Base-by-base conservation (phyloP, 169 alveolate genomes). In the Eimeria necatrix region DNA sequence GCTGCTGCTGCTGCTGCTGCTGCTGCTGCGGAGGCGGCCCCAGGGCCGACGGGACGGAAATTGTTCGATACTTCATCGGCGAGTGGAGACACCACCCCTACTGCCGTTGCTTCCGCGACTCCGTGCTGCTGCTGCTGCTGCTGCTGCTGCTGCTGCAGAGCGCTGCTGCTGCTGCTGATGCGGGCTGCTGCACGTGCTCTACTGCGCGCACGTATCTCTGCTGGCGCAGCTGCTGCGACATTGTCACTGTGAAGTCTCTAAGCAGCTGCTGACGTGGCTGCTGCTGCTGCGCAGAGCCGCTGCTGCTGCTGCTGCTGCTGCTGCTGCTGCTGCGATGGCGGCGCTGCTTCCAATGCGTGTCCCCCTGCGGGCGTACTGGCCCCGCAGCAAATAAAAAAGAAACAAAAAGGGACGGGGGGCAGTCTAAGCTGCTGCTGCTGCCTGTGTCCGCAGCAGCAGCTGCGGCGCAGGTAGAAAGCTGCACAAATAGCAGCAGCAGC, bases 1-100 rank as follows among this genome's bases (percentile, higher is more conserved):
- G 60, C 24, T 41, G 84, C 53, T 24, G 84, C 84, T 73, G 84
- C n/a, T 73, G 84, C 84, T 73, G 84, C 84, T 24, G 84, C 84
- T 24, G 84, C 84, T 10, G 84, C 84, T 73, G 84, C 84, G n/a
- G 84, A 49, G 4, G 84, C 20, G 59, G 18, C 84, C 51, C 84
- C 84, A 46, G 4, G 6, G 60, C 59, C 6, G 84, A n/a, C 84
- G 46, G 8, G 4, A 49, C 84, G 26, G 9, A 46, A 1, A 73
- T n/a, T 10, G 32, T 16, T 5, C 84, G 84, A 73, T 49, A 26
- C n/a, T 73, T 46, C 84, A 73, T 73, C 84, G 5, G 59, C 20
- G 46, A 4, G 46, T 26, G 46, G n/a, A n/a, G 6, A 12, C 73
- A 60, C 73, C 73, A 24, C 4, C 9, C 41, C 81, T 71, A 24